These are phyloP conservation scores for Cladophialophora yegresii DNA, from an alignment of 2,329 filamentous ascomycete species.

Conservation along the genomic window DNA sequence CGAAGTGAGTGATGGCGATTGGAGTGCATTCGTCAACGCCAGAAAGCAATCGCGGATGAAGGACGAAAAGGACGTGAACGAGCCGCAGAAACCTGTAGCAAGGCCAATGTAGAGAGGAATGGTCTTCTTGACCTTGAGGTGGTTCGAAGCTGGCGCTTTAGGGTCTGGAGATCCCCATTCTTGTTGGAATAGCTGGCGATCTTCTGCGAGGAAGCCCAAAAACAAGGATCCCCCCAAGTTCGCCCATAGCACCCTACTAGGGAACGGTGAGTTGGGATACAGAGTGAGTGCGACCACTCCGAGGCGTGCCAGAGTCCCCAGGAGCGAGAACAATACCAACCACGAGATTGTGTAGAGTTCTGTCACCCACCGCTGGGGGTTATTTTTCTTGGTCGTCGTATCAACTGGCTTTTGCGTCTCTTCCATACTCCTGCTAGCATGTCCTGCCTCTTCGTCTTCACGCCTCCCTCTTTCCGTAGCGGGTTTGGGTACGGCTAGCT, in stretches of 20 bases:
- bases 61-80: conserved; percentile 81
- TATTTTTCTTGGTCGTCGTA: background rate
- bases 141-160: conserved; percentile 15
- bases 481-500: conserved; percentile 17
- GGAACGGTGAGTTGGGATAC: conserved; percentile 73
- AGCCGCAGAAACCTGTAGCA: conserved; percentile 81
- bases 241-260: conserved; percentile 75
- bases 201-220: conserved; percentile 79
- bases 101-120: conserved; percentile 82
- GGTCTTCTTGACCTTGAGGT: conserved; percentile 64
- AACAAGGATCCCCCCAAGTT: conserved; percentile 77
- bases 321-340: conserved; percentile 75
- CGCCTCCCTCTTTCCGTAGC: background rate
- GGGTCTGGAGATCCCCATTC: conserved; percentile 40
- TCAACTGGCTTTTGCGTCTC: conserved; percentile 16
- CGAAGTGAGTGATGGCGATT: conserved; percentile 49
- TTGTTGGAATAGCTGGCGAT: conserved; percentile 67
- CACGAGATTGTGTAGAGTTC: conserved; percentile 63
- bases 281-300: conserved; percentile 74
- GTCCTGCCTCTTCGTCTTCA: conserved; percentile 22
- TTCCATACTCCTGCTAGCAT: conserved; percentile 14
- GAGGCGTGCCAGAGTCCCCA: conserved; percentile 76
- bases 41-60: conserved; percentile 79
- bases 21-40: conserved; percentile 69
- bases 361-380: conserved; percentile 6